phyloP scores from a whole-genome alignment of 2,329 filamentous ascomycete genomes.

The Rosellinia necatrix region DNA sequence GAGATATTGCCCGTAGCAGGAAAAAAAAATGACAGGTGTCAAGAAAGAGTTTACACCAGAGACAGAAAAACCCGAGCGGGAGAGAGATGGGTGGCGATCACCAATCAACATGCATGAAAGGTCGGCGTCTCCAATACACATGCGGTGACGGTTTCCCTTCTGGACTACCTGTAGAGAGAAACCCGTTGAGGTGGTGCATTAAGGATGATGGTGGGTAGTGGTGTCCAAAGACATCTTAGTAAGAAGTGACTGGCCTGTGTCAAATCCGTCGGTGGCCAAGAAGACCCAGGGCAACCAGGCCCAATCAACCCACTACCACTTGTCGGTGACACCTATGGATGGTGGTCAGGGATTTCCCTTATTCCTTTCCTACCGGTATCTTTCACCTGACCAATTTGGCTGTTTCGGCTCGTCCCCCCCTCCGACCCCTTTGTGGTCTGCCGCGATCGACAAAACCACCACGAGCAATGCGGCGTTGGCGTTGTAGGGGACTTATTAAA shows the following conservation, averaged over 20 bases:
- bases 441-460: neutral
- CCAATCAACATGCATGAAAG: conserved; percentile 4
- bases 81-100: neutral
- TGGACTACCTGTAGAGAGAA: neutral
- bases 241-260: conserved; percentile 13
- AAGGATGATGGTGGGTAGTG: conserved; percentile 10
- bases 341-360: neutral
- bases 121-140: conserved; percentile 1
- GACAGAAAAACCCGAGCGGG: neutral
- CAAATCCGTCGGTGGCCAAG: conserved; percentile 18
- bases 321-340: conserved; percentile 2
- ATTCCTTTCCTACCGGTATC: conserved; percentile 5
- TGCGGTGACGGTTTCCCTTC: neutral
- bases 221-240: neutral
- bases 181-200: conserved; percentile 1
- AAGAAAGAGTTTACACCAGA: neutral
- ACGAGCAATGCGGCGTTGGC: neutral
- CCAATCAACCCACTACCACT: conserved; percentile 17
- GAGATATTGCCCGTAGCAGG: too few relatives aligned
- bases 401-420: conserved; percentile 3
- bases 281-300: neutral
- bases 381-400: conserved; percentile 16
- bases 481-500: neutral
- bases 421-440: neutral
- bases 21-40: conserved; percentile 9